Base-by-base conservation (phyloP, 1,284 basidiomycete species). In the Termitomyces sp. region DNA sequence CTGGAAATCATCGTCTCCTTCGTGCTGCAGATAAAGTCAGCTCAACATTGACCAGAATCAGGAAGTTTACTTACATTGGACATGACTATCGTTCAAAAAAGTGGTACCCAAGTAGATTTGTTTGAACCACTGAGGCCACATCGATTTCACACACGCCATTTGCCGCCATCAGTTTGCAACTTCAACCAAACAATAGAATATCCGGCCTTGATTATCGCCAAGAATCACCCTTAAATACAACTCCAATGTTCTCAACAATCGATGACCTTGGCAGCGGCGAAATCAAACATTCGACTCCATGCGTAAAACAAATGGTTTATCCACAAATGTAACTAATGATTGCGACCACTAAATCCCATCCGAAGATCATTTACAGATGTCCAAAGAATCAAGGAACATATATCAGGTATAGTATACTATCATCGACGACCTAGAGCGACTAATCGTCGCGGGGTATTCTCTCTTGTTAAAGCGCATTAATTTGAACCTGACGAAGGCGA, bases 1-100 rank as follows among this genome's bases (percentile, higher is more conserved):
- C 53, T 73, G 74, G 57, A 90, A 76, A 65, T 90, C 88, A 40
- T 85, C 84, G 30, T 86, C 82, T 39, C 85, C 80, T 52, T 83
- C 74, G 69, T 79, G 56, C 68, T 72, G 48, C 36, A 51, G 41
- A 44, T 24, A 40, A 48, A 38, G 43, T 60, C 44, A 53, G 45
- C 38, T 51, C 43, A 31, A 41, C 15, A 50, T 40, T 48, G 10
- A 21, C 53, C 8, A 40, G 17, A 33, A 28, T 49, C 15, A 45
- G 38, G 6, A 8, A 44, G 24, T 41, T 17, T 40, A 59, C 68
- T 46, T 62, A 70, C 68, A 54, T 61, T 58, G 44, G 58, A 50
- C 53, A 55, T 55, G 43, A 41, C 41, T 53, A 48, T 50, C 19
- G 36, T 45, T 21, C 12, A 39, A 26, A 15, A 26, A 17, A 43